Conservation (phyloP, 1,139 yeast genomes). For the Candida gigantensis region DNA sequence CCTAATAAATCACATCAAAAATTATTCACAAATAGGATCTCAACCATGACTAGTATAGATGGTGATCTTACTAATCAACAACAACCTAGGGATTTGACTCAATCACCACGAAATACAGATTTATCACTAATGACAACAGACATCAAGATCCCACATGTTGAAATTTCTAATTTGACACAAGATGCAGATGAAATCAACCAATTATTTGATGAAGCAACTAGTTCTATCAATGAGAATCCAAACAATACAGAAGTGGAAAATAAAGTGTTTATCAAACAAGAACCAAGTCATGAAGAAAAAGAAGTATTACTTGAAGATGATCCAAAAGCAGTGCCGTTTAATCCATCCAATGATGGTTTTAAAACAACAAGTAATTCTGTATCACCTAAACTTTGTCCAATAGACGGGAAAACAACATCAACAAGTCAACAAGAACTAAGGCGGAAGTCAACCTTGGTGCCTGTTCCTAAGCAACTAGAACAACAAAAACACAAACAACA, state of each 20-base stretch:
- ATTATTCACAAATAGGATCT: neutral
- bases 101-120: constrained; percentile 1
- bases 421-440: constrained; percentile 12
- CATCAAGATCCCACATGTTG: constrained; percentile 2
- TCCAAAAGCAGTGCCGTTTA: constrained; percentile 2
- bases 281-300: constrained; percentile 1
- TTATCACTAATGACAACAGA: constrained; percentile 5
- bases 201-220: constrained; percentile 5
- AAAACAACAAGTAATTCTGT: constrained; percentile 20
- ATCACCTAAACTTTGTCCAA: constrained; percentile 16
- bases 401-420: constrained; percentile 4
- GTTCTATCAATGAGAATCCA: neutral
- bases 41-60: constrained; percentile 14
- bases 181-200: constrained; percentile 3
- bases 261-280: constrained; percentile 3
- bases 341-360: constrained; percentile 10
- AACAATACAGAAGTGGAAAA: neutral
- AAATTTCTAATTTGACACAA: constrained; percentile 1
- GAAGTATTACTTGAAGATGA: constrained; percentile 4
- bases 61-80: constrained; percentile 11
- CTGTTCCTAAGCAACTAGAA: constrained; percentile 13
- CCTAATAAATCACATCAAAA: too few species aligned
- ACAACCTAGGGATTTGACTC: constrained; percentile 5
- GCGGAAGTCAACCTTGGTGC: constrained; percentile 16
- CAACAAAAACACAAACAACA: neutral